phyloP scores from a whole-genome alignment of 345 rosid species.

The Schrenkiella parvula region DNA sequence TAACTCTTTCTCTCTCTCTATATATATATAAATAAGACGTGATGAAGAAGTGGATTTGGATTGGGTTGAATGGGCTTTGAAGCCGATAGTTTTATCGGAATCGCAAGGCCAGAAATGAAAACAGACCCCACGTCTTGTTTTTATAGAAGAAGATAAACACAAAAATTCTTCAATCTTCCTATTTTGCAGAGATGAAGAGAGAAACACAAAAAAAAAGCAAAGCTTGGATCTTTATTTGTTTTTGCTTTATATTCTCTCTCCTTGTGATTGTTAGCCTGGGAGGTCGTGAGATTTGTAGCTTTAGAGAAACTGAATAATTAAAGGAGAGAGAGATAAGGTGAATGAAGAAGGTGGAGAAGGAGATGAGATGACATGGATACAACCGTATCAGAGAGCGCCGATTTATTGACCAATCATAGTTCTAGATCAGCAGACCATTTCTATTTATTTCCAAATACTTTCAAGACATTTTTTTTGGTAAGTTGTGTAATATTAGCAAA shows the following conservation, averaged over 20 bases:
- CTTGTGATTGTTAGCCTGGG: conserved; percentile 23
- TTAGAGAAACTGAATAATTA: background rate
- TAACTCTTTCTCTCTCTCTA: background rate
- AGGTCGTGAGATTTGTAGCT: conserved; percentile 24
- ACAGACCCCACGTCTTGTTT: conserved; percentile 29
- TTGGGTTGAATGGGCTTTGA: conserved; percentile 14
- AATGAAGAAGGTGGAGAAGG: background rate
- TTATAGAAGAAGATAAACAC: conserved; percentile 25
- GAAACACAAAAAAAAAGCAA: background rate
- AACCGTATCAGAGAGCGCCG: conserved; percentile 31
- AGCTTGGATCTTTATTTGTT: background rate
- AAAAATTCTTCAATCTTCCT: conserved; percentile 10
- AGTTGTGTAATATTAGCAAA: conserved; percentile 1
- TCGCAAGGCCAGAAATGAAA: conserved; percentile 28
- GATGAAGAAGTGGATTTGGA: conserved; percentile 7
- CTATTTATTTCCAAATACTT: conserved; percentile 7
- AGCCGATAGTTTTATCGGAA: conserved; percentile 20
- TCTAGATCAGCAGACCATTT: background rate
- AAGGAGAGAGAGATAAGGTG: conserved; percentile 15
- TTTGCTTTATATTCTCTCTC: background rate
- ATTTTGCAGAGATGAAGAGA: background rate
- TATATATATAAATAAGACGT: background rate
- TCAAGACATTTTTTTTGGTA: background rate
- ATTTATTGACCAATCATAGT: conserved; percentile 27
- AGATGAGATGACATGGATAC: conserved; percentile 33